Evolutionary conservation across 345 rosid genomes (phyloP), one percentile per base, ranked within the genome.

Genomic region (Noccaea bulbosa): DNA sequence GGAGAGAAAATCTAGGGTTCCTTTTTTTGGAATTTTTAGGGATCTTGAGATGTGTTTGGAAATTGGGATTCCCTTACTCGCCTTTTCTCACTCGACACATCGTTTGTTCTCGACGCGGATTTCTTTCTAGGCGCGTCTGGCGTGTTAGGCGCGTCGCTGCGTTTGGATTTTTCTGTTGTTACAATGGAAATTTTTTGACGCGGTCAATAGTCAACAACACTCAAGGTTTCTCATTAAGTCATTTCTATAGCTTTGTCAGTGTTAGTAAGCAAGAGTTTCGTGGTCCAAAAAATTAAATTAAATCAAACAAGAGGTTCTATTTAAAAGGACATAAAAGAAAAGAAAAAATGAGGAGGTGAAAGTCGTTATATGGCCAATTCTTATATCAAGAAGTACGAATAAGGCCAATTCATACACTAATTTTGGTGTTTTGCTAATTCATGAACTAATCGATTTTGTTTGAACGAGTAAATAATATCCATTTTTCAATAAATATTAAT

Each of bases 1-100:
- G 78, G 22, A 64, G 74, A 77, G 74, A 61, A 44, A 77, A 70
- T 57, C 48, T 77, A 77, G 80, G 80, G 77, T 77, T 77, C 46
- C 51, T 44, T 75, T 74, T 17, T 75, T 69, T 55, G 65, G 75
- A 55, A 55, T n/a, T 55, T 77, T 77, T 72, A 66, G 80, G 80
- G 80, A 72, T 77, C 77, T 77, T 48, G 44, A n/a, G 27, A 30
- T 48, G 8, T 50, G 27, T 24, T 24, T 24, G 27, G 27, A 24
- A 24, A 24, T 24, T 24, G 27, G 27, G 27, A 24, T 24, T 24
- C 27, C 27, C 27, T 24, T 24, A 68, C 73, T 74, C 66, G 53
- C 53, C 41, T 32, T 67, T 64, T 39, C 35, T 58, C 49, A 37
- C 49, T 58, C 43, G 45, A 70, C n/a, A 27, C 24, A 10, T 16